phyloP scores from a whole-genome alignment of 2,329 filamentous ascomycete genomes.

The Sclerotinia trifoliorum region DNA sequence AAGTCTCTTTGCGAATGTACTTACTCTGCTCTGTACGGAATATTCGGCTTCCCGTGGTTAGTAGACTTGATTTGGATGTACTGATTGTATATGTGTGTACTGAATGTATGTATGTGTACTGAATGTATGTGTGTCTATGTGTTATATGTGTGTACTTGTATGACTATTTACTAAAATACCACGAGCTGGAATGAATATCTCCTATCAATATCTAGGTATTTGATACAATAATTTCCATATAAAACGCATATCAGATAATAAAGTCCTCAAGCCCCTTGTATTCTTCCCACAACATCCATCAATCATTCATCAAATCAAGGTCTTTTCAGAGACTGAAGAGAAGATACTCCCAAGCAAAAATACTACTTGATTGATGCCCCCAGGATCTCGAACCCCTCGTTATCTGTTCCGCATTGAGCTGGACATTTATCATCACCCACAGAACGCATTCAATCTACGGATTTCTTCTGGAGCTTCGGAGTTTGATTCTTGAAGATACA shows the following conservation, averaged over 20 bases:
- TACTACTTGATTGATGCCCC: background rate
- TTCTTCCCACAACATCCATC: background rate
- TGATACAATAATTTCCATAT: background rate
- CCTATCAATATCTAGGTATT: background rate
- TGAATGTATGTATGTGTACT: no score
- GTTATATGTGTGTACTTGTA: background rate
- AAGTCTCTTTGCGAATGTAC: background rate
- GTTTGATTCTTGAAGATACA: background rate
- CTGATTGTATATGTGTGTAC: background rate
- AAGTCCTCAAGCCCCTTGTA: background rate
- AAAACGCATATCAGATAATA: background rate
- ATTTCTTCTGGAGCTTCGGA: background rate
- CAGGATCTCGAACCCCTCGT: slow-evolving; percentile 16
- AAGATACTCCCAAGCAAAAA: background rate
- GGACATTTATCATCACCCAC: background rate
- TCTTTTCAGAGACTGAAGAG: background rate
- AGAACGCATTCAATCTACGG: background rate
- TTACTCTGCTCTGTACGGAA: no score
- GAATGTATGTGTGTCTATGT: background rate
- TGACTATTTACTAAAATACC: background rate
- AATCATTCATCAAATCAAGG: background rate
- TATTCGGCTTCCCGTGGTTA: background rate
- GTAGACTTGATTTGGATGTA: background rate
- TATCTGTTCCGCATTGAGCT: slow-evolving; percentile 13
- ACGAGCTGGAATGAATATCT: background rate